These are phyloP conservation scores for Hyphodiscus hymeniophilus DNA, from an alignment of 495 filamentous ascomycete species.

Conservation along the genomic window DNA sequence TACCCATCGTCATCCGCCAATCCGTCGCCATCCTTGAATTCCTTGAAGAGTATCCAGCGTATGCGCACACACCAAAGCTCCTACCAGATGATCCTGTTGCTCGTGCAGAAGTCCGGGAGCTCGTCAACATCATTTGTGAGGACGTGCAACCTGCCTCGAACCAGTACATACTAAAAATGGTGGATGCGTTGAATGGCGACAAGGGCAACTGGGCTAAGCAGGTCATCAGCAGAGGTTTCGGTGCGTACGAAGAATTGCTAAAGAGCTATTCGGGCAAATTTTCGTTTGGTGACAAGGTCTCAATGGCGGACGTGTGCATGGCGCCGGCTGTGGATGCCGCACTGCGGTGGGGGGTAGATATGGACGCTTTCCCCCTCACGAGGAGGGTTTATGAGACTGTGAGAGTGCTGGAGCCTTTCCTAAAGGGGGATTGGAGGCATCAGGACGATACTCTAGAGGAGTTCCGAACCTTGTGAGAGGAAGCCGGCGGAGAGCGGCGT, in stretches of 20 bases:
- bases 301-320: conserved; percentile 44
- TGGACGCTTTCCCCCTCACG: conserved; percentile 32
- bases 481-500: too few relatives aligned
- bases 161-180: conserved; percentile 34
- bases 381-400: conserved; percentile 30
- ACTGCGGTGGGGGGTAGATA: conserved; percentile 38
- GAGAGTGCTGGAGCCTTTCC: conserved; percentile 31
- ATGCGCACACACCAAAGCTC: conserved; percentile 24
- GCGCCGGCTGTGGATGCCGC: conserved; percentile 44
- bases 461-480: too few relatives aligned
- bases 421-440: conserved; percentile 35
- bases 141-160: conserved; percentile 47
- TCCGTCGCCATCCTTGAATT: conserved; percentile 46
- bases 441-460: conserved; percentile 43
- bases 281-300: conserved; percentile 42
- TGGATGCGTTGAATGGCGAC: conserved; percentile 30
- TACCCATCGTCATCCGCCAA: conserved; percentile 35
- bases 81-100: conserved; percentile 30
- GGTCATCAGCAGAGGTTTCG: conserved; percentile 25
- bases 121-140: conserved; percentile 37
- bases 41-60: conserved; percentile 35
- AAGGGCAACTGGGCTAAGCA: conserved; percentile 8
- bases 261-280: conserved; percentile 31
- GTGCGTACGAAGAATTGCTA: conserved; percentile 36
- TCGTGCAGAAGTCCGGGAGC: conserved; percentile 34